phyloP scores from a whole-genome alignment of 352 stramenopile genomes.

The Phytophthora vignae region DNA sequence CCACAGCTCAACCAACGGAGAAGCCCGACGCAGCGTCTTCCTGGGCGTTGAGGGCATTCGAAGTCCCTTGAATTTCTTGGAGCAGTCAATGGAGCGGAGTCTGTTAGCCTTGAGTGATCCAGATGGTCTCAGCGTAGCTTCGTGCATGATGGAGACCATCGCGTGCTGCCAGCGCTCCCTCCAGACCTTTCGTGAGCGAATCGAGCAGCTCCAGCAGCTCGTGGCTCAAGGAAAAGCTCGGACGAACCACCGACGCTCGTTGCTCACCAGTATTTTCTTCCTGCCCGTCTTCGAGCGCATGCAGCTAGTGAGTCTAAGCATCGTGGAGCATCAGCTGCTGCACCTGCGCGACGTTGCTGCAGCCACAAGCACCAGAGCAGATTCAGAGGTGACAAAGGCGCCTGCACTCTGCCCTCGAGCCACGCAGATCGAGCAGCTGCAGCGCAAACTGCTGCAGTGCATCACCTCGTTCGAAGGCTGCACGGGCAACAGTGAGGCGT shows the following conservation, averaged over 20 bases:
- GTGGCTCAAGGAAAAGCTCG: slow-evolving; percentile 51
- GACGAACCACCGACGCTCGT: slow-evolving; percentile 68
- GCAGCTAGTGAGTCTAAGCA: slow-evolving; percentile 46
- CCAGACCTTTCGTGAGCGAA: slow-evolving; percentile 39
- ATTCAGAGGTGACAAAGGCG: neutral
- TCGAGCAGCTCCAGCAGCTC: slow-evolving; percentile 43
- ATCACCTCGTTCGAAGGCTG: slow-evolving; percentile 77
- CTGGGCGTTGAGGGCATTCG: neutral
- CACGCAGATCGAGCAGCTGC: slow-evolving; percentile 51
- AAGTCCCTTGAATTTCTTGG: slow-evolving; percentile 7
- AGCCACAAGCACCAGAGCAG: neutral
- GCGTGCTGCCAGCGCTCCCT: slow-evolving; percentile 51
- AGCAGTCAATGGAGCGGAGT: slow-evolving; percentile 23
- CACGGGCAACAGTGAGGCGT: slow-evolving; percentile 45
- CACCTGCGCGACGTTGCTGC: slow-evolving; percentile 41
- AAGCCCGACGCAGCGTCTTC: slow-evolving; percentile 21
- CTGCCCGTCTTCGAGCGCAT: slow-evolving; percentile 56
- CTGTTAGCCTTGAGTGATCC: slow-evolving; percentile 58
- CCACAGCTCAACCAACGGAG: slow-evolving; percentile 7
- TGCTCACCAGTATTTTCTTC: slow-evolving; percentile 61
- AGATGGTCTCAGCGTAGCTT: slow-evolving; percentile 65
- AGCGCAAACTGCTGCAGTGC: slow-evolving; percentile 72
- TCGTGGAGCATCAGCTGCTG: slow-evolving; percentile 63
- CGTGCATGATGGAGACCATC: slow-evolving; percentile 71
- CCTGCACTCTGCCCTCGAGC: slow-evolving; percentile 19